Evolutionary conservation across 2,329 filamentous ascomycete genomes (phyloP).

Genomic region (Neopestalotiopsis sp.): DNA sequence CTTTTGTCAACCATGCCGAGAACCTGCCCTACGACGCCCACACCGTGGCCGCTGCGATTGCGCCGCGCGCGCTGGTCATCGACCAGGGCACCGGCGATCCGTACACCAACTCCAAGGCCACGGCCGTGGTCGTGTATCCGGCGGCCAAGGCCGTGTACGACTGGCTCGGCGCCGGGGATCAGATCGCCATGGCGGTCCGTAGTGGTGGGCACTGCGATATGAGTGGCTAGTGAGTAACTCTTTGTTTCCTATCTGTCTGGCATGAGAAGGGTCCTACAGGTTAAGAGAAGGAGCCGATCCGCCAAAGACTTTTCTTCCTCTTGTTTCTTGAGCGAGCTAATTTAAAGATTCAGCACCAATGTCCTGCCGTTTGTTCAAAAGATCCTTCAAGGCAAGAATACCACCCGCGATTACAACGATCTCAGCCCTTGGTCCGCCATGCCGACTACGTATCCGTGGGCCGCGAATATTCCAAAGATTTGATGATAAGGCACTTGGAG

Average conservation of each 20-base stretch:
- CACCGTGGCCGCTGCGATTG: constrained; percentile 60
- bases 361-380: constrained; percentile 54
- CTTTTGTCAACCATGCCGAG: constrained; percentile 57
- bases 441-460: constrained; percentile 52
- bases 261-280: background rate
- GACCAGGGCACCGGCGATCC: constrained; percentile 58
- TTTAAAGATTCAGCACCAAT: constrained; percentile 37
- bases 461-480: constrained; percentile 40
- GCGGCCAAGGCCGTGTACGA: constrained; percentile 59
- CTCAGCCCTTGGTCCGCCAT: constrained; percentile 49
- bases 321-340: background rate
- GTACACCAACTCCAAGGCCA: constrained; percentile 54
- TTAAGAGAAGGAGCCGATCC: too few relatives aligned
- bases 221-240: constrained; percentile 47
- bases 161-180: constrained; percentile 55
- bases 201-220: constrained; percentile 54
- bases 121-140: constrained; percentile 54
- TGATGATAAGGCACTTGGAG: background rate
- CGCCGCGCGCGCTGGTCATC: constrained; percentile 59
- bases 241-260: background rate
- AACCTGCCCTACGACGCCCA: constrained; percentile 63
- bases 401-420: constrained; percentile 50
- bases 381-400: constrained; percentile 49
- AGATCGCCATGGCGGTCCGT: constrained; percentile 52
- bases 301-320: too few relatives aligned